Evolutionary conservation across 2,329 filamentous ascomycete species (phyloP).

Genomic region (Colletotrichum plurivorum): DNA sequence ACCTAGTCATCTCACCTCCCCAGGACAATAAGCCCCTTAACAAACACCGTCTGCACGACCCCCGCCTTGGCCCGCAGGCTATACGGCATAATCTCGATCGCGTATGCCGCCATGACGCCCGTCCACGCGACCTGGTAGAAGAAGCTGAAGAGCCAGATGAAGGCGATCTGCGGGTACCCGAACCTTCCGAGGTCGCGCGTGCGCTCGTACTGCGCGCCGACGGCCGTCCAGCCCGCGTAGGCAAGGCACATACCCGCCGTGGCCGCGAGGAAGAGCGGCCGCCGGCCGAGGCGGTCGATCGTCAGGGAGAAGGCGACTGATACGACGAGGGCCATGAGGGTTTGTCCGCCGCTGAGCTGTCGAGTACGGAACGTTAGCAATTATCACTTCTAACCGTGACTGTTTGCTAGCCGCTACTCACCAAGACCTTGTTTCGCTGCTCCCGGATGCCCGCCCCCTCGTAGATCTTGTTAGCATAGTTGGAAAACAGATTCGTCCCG

Average conservation of each 20-base stretch:
- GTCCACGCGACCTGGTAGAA: constrained; percentile 6
- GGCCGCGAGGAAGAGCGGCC: constrained; percentile 9
- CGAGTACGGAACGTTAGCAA: background rate
- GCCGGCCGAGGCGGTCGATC: constrained; percentile 4
- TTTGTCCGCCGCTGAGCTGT: background rate
- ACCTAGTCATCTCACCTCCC: constrained; percentile 6
- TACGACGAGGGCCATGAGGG: background rate
- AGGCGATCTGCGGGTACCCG: background rate
- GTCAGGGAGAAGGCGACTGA: background rate
- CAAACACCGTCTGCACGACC: background rate
- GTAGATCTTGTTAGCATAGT: constrained; percentile 16
- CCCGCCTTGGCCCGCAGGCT: constrained; percentile 1
- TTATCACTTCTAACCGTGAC: too few species aligned
- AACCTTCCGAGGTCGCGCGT: background rate
- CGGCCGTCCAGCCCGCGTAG: constrained; percentile 17
- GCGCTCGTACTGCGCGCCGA: background rate
- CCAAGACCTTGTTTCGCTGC: background rate
- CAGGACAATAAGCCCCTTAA: background rate
- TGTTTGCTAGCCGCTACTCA: background rate
- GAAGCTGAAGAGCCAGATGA: background rate
- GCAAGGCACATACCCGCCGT: background rate
- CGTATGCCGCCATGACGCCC: background rate
- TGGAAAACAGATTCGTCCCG: background rate
- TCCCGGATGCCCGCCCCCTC: constrained; percentile 1
- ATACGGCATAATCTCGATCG: background rate